Base-by-base conservation (phyloP, 139 green algal genomes). In the Edaphochlamys debaryana region DNA sequence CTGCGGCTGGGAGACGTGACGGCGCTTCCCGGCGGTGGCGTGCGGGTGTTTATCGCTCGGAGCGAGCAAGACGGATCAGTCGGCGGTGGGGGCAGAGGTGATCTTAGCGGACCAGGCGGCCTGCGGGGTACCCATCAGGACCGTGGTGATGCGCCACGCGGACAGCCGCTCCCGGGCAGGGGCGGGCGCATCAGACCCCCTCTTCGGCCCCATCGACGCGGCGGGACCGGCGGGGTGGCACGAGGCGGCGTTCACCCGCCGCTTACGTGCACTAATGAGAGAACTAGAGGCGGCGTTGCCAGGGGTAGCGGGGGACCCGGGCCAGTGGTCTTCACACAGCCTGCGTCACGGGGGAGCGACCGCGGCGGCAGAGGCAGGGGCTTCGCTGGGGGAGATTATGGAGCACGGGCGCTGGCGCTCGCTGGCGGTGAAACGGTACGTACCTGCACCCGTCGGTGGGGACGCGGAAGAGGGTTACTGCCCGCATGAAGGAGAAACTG, bases 1-100 rank as follows among this genome's bases (percentile, higher is more conserved):
- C 25, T 36, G 68, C 45, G 4, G 15, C 23, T 74, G 17, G 29
- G 68, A 11, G 25, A 37, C 68, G 68, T 74, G 68, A 1, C 38
- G 23, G 23, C 2, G 4, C 23, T 37, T 17, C 2, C 7, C 4
- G 68, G 40, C 4, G 67, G 36, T 22, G 7, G 30, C 25, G 40
- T 9, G 68, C 19, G 58, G 25, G 68, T 9, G 68, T 3, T 74
- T 4, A 8, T 15, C 11, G 22, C 30, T 19, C 19, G 9, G 68
- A 25, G n/a, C n/a, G 17, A 74, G 68, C 40, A 74, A 74, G 40
- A 74, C 68, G 40, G 68, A 60, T 19, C 40, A 74, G 68, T 41
- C 3, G 4, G 68, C 40, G 8, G 68, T 19, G 20, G 68, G 41
- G 5, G 40, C 68, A 5, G 2, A 5, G 5, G 68, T 60, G 7